These are phyloP conservation scores for Arachis stenosperma DNA, from an alignment of 306 rosid species.

Conservation along the genomic window DNA sequence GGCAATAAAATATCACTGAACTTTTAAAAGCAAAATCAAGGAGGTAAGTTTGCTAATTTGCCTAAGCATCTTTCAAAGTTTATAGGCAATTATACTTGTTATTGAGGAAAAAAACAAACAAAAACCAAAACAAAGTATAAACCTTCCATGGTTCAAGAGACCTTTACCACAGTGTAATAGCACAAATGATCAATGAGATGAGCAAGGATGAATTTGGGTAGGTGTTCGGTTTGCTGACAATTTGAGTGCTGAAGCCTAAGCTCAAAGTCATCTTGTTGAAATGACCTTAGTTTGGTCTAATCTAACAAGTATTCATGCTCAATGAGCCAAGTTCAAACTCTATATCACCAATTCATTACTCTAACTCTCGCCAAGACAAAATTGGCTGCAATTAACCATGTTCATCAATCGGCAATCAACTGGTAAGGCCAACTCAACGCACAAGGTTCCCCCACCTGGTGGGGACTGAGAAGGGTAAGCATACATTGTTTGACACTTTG, in stretches of 20 bases:
- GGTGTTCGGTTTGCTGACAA: neutral
- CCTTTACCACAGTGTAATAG: conserved; percentile 2
- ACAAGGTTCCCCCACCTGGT: too few relatives aligned
- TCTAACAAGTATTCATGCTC: neutral
- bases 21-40: neutral
- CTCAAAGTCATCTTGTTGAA: neutral
- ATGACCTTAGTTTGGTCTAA: neutral
- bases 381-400: neutral
- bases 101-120: conserved; percentile 1
- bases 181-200: neutral
- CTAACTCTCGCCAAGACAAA: neutral
- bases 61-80: neutral
- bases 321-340: neutral
- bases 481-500: too few relatives aligned
- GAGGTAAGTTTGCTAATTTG: conserved; percentile 5
- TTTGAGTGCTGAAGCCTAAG: neutral
- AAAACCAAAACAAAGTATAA: neutral
- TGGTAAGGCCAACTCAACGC: neutral
- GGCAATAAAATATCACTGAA: neutral
- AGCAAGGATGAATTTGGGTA: neutral
- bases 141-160: conserved; percentile 5
- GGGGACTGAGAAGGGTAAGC: too few relatives aligned
- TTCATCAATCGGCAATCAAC: neutral
- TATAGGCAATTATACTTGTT: conserved; percentile 9
- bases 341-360: neutral